Conservation (phyloP, 140 eudicot species). For the Bidens hawaiensis region DNA sequence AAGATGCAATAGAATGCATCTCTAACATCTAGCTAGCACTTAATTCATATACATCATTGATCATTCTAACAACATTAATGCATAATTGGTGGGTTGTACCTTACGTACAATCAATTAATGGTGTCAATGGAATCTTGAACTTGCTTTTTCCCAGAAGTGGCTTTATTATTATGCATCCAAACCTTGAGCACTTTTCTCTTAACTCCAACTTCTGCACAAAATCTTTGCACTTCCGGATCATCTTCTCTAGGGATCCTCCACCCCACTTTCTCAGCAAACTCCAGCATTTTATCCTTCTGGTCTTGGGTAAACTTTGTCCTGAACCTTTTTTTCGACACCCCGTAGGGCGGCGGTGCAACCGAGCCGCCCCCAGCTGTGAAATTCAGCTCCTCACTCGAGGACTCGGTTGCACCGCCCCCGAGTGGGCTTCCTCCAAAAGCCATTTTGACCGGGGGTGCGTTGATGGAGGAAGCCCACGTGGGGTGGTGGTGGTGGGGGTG, state of each 20-base stretch:
- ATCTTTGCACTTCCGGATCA: conserved; percentile 72
- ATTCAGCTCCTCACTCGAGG: conserved; percentile 76
- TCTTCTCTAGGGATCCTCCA: conserved; percentile 95
- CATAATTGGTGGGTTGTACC: conserved; percentile 25
- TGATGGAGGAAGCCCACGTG: conserved; percentile 52
- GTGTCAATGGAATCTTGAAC: conserved; percentile 45
- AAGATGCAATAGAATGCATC: conserved; percentile 28
- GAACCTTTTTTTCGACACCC: conserved; percentile 46
- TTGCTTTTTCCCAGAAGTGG: conserved; percentile 53
- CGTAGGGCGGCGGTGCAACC: conserved; percentile 47
- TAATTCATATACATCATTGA: conserved; percentile 24
- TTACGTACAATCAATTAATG: conserved; percentile 32
- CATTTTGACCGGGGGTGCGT: conserved; percentile 66
- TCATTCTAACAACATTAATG: conserved; percentile 29
- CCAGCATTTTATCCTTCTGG: conserved; percentile 88
- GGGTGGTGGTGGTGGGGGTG: conserved; percentile 30
- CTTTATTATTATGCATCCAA: conserved; percentile 97
- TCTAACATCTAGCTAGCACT: conserved; percentile 20
- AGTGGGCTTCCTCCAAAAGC: conserved; percentile 46
- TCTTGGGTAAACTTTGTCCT: conserved; percentile 76
- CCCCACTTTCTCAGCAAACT: conserved; percentile 80
- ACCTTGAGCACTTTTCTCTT: conserved; percentile 90
- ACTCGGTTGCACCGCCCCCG: conserved; percentile 37
- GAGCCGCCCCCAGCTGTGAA: conserved; percentile 31
- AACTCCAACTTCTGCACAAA: conserved; percentile 77